A percentile compares a stretch with the other conserved stretches of the same genome.
These are phyloP conservation scores for Leucocoprinus sp. DNA, from an alignment of 768 basidiomycete species.

Conservation along the genomic window DNA sequence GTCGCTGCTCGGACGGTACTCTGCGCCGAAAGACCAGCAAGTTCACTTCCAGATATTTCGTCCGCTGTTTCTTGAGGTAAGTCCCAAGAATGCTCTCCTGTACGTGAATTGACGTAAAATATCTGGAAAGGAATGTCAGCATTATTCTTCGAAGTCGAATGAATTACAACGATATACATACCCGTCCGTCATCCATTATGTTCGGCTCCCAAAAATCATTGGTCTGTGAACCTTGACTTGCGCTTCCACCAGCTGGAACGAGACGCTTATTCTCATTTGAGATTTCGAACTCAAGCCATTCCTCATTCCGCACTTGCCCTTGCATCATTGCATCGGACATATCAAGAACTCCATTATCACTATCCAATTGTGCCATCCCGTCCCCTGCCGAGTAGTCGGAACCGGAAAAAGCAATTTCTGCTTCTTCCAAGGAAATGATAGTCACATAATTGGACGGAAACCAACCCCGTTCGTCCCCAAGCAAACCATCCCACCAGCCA, in stretches of 20 bases:
- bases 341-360: slow-evolving; percentile 32
- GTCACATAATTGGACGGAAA: slow-evolving; percentile 95
- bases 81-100: slow-evolving; percentile 75
- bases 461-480: slow-evolving; percentile 88
- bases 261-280: slow-evolving; percentile 21
- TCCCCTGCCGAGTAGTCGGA: slow-evolving; percentile 37
- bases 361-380: slow-evolving; percentile 17
- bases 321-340: slow-evolving; percentile 42
- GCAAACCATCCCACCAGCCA: slow-evolving; percentile 98
- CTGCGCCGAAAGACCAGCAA: slow-evolving; percentile 52
- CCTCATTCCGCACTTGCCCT: slow-evolving; percentile 41
- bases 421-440: slow-evolving; percentile 72
- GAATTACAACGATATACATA: slow-evolving; percentile 27
- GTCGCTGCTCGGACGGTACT: slow-evolving; percentile 48
- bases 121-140: slow-evolving; percentile 43
- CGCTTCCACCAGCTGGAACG: neutral
- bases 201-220: slow-evolving; percentile 91
- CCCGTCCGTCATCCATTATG: slow-evolving; percentile 77
- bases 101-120: slow-evolving; percentile 89
- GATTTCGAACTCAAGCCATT: slow-evolving; percentile 49
- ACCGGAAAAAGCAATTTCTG: slow-evolving; percentile 53
- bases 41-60: slow-evolving; percentile 54
- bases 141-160: neutral
- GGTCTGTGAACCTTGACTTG: slow-evolving; percentile 31
- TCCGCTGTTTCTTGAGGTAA: slow-evolving; percentile 70